phyloP scores from a whole-genome alignment of 352 stramenopile species.

The Pythium myriotylum region DNA sequence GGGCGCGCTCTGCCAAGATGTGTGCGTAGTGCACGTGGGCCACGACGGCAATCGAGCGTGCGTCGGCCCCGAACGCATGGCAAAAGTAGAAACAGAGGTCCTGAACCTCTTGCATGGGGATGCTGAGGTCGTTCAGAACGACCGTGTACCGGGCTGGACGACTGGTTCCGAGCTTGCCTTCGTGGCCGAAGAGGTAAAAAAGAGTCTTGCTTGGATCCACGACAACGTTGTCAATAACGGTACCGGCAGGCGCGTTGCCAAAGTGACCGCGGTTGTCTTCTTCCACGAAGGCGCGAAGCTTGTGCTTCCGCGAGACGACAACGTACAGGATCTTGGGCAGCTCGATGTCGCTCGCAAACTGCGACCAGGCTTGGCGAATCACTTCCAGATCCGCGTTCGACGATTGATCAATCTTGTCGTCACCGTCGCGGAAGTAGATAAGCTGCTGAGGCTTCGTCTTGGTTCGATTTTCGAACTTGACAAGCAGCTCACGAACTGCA shows the following conservation, averaged over 20 bases:
- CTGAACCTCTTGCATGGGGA: constrained; percentile 1
- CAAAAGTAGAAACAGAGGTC: constrained; percentile 13
- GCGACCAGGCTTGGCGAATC: constrained; percentile 11
- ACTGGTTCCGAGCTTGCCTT: constrained; percentile 7
- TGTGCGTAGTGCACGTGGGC: constrained; percentile 13
- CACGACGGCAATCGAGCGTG: constrained; percentile 11
- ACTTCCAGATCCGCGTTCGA: constrained; percentile 14
- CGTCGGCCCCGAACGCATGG: constrained; percentile 7
- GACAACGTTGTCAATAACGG: constrained; percentile 7
- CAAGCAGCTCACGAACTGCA: constrained; percentile 5
- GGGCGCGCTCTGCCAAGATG: constrained; percentile 4
- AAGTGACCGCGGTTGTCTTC: neutral
- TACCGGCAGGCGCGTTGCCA: constrained; percentile 14
- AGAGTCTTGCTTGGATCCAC: constrained; percentile 8
- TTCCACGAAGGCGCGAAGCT: constrained; percentile 9
- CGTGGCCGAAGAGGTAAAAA: constrained; percentile 20
- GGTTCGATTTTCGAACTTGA: constrained; percentile 10
- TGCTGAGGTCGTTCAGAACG: constrained; percentile 4
- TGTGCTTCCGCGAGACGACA: constrained; percentile 11
- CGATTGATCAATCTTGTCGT: constrained; percentile 5
- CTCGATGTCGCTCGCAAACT: neutral
- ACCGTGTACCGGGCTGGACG: constrained; percentile 12
- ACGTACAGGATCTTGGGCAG: constrained; percentile 12
- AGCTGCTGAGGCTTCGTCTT: constrained; percentile 4
- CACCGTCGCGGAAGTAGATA: constrained; percentile 21